These are phyloP conservation scores for Trapa bicornis DNA, from an alignment of 345 rosid species.

Conservation along the genomic window DNA sequence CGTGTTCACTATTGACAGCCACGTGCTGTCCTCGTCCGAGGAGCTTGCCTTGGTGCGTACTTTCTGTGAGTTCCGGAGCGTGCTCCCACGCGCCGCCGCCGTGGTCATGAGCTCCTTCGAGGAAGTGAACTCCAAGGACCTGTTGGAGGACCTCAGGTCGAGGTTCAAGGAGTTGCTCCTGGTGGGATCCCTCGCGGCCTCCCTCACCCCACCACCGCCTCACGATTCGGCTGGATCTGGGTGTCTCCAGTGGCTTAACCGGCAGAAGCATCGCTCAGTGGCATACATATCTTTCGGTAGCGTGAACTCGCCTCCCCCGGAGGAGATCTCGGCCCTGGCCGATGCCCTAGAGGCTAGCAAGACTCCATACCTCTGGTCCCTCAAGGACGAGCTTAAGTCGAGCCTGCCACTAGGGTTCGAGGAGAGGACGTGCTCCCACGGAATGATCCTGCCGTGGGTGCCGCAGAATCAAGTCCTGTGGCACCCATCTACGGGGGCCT, in stretches of 20 bases:
- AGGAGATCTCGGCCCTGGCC: constrained; percentile 35
- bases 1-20: constrained; percentile 10
- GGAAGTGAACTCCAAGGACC: constrained; percentile 21
- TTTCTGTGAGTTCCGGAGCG: constrained; percentile 20
- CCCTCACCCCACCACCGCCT: not conserved
- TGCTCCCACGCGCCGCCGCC: constrained; percentile 30
- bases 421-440: constrained; percentile 19
- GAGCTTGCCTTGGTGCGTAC: constrained; percentile 17
- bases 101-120: constrained; percentile 29
- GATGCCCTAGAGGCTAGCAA: constrained; percentile 30
- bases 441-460: constrained; percentile 43
- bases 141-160: constrained; percentile 23
- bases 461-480: constrained; percentile 35
- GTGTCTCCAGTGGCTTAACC: constrained; percentile 45
- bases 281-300: constrained; percentile 54
- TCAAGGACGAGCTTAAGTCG: constrained; percentile 8
- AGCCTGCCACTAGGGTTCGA: constrained; percentile 21
- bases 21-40: not conserved
- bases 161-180: constrained; percentile 21
- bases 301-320: constrained; percentile 15
- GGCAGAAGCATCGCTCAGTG: constrained; percentile 20
- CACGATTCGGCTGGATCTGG: constrained; percentile 20
- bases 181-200: constrained; percentile 13
- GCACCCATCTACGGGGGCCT: constrained; percentile 28
- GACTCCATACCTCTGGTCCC: constrained; percentile 25